Percentiles rank a stretch among this genome's conserved stretches.
Conservation (phyloP, 441 rosid species). For the Cnidoscolus chayamansa region DNA sequence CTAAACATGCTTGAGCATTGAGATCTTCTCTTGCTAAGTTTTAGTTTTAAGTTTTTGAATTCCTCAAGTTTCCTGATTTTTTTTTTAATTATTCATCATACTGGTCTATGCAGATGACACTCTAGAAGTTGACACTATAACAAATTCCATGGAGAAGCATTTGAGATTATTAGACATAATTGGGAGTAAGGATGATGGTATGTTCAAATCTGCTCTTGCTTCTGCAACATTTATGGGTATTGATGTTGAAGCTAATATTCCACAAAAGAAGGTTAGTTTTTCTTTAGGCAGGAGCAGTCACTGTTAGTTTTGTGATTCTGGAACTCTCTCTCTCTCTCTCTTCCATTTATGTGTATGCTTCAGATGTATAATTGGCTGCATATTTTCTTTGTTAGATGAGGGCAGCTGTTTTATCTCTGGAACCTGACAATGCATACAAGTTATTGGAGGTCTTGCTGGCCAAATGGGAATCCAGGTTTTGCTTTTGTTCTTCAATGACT, state of each 20-base stretch:
- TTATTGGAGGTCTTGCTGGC: slow-evolving; percentile 57
- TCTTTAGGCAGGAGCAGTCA: neutral
- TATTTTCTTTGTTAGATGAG: slow-evolving; percentile 50
- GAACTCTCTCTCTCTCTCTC: neutral
- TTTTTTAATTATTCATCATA: slow-evolving; percentile 10
- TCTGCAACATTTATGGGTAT: slow-evolving; percentile 43
- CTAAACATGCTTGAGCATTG: slow-evolving; percentile 1
- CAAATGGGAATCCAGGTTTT: slow-evolving; percentile 85
- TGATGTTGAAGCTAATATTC: slow-evolving; percentile 55
- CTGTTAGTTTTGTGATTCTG: neutral
- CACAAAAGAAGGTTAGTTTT: slow-evolving; percentile 68
- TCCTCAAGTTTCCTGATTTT: neutral
- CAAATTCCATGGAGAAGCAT: slow-evolving; percentile 64
- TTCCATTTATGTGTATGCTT: neutral
- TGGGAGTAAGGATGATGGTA: slow-evolving; percentile 34
- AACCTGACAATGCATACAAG: slow-evolving; percentile 55
- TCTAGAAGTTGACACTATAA: slow-evolving; percentile 29
- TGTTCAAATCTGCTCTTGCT: slow-evolving; percentile 29
- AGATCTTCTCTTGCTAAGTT: neutral
- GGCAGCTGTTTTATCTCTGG: slow-evolving; percentile 61
- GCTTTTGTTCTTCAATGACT: slow-evolving; percentile 22
- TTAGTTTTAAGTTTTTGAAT: neutral
- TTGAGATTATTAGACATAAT: slow-evolving; percentile 64
- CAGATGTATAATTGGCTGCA: slow-evolving; percentile 1
- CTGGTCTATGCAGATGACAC: slow-evolving; percentile 36